Base-by-base conservation (phyloP, 2,329 filamentous ascomycete genomes). In the Pleoardoris graminearum region DNA sequence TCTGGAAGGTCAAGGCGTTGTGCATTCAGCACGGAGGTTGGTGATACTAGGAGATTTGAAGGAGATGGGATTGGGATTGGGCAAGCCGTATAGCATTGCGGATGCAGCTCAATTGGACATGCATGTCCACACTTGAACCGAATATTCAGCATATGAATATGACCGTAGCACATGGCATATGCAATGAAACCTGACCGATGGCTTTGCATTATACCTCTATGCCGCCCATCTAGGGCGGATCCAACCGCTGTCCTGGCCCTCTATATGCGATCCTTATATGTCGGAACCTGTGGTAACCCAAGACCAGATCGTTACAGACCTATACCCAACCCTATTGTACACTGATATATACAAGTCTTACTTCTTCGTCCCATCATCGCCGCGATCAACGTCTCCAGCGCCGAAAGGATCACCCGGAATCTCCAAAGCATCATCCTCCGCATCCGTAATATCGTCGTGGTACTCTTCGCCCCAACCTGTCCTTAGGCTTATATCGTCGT, bases 401-500 rank as follows among this genome's bases (percentile, higher is more conserved):
- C 69, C 72, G 53, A 79, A 80, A 1, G 77, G 73, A 62, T 78
- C 75, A 32, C 75, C 66, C 14, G 73, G 71, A 25, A 72, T 66
- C 23, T 72, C 69, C 5, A 67, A 55, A 1, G 74, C 76, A 52
- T 76, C 74, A 47, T 77, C 75, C 19, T 75, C 76, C 35, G 72
- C 70, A 43, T 70, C 66, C 1, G 72, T 72, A 22, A 69, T 71
- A 22, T 78, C 75, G 57, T 79, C 76, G 41, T 70, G 65, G 58
- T 77, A 78, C 46, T 69, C 69, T 29, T 71, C 69, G 19, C 63
- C 69, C 65, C 68, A 82, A 25, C 81, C 79, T 49, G 82, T 79
- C 53, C 79, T 76, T 45, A 80, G 61, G 54, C 73, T 76, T 43
- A 77, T 85, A 75, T 74, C 79, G 63, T 76, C 77, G 16, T 81